A percentile compares a stretch with the other conserved stretches of the same genome.
These are phyloP conservation scores for Deakozyma indianensis DNA, from an alignment of 805 yeast species.

Conservation along the genomic window DNA sequence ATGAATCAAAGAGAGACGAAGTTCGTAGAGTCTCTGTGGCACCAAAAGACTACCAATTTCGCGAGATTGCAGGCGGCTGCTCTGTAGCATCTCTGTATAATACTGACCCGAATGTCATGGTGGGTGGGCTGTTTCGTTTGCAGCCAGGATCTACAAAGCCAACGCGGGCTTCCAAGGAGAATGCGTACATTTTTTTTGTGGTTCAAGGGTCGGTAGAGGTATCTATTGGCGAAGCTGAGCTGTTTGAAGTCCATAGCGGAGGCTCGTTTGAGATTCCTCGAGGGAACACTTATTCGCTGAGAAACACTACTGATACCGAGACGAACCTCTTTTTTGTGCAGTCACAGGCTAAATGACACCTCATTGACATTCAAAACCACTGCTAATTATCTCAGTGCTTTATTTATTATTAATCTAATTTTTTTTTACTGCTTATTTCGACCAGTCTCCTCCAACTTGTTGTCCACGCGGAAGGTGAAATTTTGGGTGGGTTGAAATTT, in stretches of 20 bases:
- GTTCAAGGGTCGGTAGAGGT: background rate
- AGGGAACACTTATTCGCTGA: background rate
- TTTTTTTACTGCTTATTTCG: too few species aligned
- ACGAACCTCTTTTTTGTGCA: background rate
- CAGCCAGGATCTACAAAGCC: background rate
- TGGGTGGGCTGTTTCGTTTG: background rate
- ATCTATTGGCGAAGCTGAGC: background rate
- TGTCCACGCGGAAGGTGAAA: background rate
- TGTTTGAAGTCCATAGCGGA: background rate
- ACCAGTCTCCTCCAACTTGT: too few species aligned
- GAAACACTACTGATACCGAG: background rate
- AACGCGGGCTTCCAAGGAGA: background rate
- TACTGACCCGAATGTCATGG: background rate
- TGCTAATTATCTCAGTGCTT: too few species aligned
- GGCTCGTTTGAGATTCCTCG: background rate
- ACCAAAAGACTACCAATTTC: conserved; percentile 1
- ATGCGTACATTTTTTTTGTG: background rate
- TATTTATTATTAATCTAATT: too few species aligned
- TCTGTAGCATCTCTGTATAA: background rate
- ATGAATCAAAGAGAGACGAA: background rate
- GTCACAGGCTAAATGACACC: background rate
- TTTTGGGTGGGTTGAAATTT: background rate
- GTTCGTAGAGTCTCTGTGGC: background rate
- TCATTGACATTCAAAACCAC: too few species aligned
- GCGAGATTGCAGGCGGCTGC: background rate